Evolutionary conservation across 805 yeast species (phyloP), one percentile per base, ranked within the genome.

Genomic region (Candida tammaniensis): DNA sequence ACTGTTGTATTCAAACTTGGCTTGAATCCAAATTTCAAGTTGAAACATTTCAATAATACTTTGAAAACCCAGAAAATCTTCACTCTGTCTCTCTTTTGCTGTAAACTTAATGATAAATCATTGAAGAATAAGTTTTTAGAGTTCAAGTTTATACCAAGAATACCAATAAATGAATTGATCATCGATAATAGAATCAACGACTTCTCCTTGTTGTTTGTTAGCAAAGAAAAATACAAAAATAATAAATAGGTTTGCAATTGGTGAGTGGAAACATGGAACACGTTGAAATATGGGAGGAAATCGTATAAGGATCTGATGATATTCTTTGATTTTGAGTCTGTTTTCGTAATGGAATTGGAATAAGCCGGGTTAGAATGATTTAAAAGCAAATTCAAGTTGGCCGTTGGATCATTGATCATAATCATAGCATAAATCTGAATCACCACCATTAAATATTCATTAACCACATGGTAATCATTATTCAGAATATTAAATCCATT

Each of bases 351-450:
- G 5, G 31, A 30, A 24, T 26, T 37, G n/a, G 22, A 24, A 41
- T 58, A 66, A 28, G 49, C 49, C 5, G 70, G 71, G 25, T 52
- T 49, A 1, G 55, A 37, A 42, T 66, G 72, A 36, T 64, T 67
- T 33, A 67, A 48, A 13, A 65, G 44, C 31, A 65, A 44, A 40
- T 64, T 60, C 59, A 74, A 43, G 54, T 65, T 54, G 52, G 62
- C 49, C 39, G 66, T 47, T 47, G 74, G 67, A 55, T 75, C 64
- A 44, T 72, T 74, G 55, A 76, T 64, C 58, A 70, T 67, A 17
- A 76, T 51, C 56, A 76, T 72, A 21, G 78, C 68, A 47, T 74
- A 75, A 11, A 74, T 61, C 39, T 74, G 68, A n/a, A 55, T 68
- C 44, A 49, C 67, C 24, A 55, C 64, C 72, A 49, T 72, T 54